Conservation (phyloP, 2,329 filamentous ascomycete genomes). For the Huntiella moniliformis region DNA sequence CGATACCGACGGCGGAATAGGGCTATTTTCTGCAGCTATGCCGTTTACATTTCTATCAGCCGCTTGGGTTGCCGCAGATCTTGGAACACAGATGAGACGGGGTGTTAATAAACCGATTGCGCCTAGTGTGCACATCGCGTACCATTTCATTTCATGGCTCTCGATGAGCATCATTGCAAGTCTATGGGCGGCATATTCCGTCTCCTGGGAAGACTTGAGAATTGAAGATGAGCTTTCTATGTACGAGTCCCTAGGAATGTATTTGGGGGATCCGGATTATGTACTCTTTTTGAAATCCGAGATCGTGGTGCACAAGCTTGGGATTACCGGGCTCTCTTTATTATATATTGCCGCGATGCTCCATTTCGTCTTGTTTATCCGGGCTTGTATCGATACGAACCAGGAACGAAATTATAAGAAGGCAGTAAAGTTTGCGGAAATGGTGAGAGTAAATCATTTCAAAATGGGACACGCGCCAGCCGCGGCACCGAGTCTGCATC, state of each 20-base stretch:
- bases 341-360: neutral
- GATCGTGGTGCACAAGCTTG: neutral
- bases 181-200: neutral
- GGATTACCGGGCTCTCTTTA: neutral
- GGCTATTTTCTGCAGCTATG: neutral
- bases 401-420: neutral
- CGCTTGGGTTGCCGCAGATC: neutral
- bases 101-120: neutral
- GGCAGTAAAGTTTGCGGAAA: neutral
- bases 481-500: neutral
- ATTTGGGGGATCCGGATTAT: too few relatives aligned
- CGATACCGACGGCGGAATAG: neutral
- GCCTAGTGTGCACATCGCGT: neutral
- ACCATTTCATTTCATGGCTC: neutral
- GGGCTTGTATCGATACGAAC: conserved; percentile 4
- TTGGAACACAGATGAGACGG: neutral
- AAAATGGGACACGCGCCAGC: neutral
- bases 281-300: too few relatives aligned
- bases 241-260: neutral
- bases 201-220: too few relatives aligned
- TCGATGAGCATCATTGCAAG: neutral
- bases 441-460: neutral
- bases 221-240: neutral
- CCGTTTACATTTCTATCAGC: neutral
- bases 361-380: conserved; percentile 3